phyloP scores from a whole-genome alignment of 495 filamentous ascomycete species.

The Jackrogersella multiformis region DNA sequence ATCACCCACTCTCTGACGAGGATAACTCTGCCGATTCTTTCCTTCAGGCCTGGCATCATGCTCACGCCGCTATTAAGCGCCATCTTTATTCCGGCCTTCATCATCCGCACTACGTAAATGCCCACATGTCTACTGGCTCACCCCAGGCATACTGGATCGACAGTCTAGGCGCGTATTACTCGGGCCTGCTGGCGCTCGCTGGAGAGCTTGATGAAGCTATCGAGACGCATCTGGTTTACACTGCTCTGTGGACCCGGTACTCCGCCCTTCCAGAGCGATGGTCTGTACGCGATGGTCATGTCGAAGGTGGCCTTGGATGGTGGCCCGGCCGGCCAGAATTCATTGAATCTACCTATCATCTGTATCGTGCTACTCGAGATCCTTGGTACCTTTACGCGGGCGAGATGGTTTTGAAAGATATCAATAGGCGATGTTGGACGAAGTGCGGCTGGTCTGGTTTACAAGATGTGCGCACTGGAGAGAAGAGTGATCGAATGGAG shows the following conservation, averaged over 20 bases:
- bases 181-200: conserved; percentile 85
- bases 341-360: conserved; percentile 92
- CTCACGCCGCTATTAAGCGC: conserved; percentile 84
- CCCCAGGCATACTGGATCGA: conserved; percentile 90
- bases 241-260: conserved; percentile 93
- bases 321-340: conserved; percentile 96
- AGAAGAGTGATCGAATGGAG: conserved; percentile 96
- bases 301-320: conserved; percentile 90
- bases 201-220: conserved; percentile 92
- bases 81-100: conserved; percentile 78
- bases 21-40: conserved; percentile 81
- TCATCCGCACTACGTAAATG: conserved; percentile 92
- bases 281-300: conserved; percentile 83
- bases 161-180: conserved; percentile 93
- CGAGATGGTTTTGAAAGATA: conserved; percentile 92
- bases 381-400: conserved; percentile 96
- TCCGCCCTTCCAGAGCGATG: conserved; percentile 92
- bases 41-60: conserved; percentile 83
- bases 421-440: conserved; percentile 90
- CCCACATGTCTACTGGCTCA: conserved; percentile 83
- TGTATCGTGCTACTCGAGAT: conserved; percentile 92
- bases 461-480: conserved; percentile 89
- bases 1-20: conserved; percentile 66
- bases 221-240: conserved; percentile 85
- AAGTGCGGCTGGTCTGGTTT: conserved; percentile 94